Evolutionary conservation across 1,284 basidiomycete genomes (phyloP), one percentile per base, ranked within the genome.

Genomic region (Trichosporon sp.): DNA sequence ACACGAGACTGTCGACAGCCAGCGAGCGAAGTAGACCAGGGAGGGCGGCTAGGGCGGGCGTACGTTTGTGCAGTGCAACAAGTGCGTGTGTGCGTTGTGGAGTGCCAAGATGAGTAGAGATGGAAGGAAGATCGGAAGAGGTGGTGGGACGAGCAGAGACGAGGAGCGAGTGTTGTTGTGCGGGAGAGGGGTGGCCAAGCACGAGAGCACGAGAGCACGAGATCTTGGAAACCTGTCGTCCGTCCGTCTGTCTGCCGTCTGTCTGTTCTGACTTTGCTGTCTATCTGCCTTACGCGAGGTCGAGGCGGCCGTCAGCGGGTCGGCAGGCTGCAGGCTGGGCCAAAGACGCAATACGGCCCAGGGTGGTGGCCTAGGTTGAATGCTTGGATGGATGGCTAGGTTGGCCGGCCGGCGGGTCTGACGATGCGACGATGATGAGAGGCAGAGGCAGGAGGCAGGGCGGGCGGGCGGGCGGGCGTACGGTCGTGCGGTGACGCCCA

Each of bases 401-500:
- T 9, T 21, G 40, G 40, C n/a, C 31, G 49, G 25, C 49, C 49
- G 49, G 49, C 49, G 49, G 49, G 49, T 54, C 49, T 54, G 49
- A 54, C 49, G 49, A 54, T 54, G 49, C 49, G 27, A 54, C 49
- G 49, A 54, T 54, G 49, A 54, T 54, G 49, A 27, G 25, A 52
- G 25, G 21, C 49, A 4, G 10, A 16, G 3, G n/a, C n/a, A 16
- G 34, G 5, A 13, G 13, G 34, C 34, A 37, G 11, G 34, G 4
- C 4, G 13, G 34, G 13, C 13, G 34, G 34, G 13, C 10, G 34
- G 34, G 34, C 25, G 25, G 46, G 46, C 29, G 46, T 25, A 29
- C 49, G 49, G 49, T 29, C 29, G 46, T 25, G 21, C 49, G 49
- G 49, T 29, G 49, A 54, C 49, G 25, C 27, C 27, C n/a, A 16